Base-by-base conservation (phyloP, 345 rosid genomes). In the Heritiera littoralis region DNA sequence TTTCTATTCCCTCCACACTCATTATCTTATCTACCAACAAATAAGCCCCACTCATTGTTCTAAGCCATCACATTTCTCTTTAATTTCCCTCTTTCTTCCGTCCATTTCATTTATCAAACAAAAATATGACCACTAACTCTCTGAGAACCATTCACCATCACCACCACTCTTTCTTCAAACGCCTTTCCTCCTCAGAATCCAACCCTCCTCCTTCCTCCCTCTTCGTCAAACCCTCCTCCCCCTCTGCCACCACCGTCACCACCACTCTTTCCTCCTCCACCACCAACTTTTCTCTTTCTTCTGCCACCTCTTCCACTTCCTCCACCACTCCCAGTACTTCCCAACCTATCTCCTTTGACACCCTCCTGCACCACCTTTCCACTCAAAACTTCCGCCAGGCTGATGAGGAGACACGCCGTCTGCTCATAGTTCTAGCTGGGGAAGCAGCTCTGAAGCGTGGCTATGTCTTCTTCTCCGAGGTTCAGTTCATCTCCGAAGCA, bases 401-500 rank as follows among this genome's bases (percentile, higher is more conserved):
- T 0, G 99, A 96, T 64, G 99, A 96, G 28, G 98, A 92, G 68
- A 94, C 97, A 20, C 90, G 99, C 45, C 88, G 93, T 32, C 90
- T 95, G 23, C 90, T 95, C 87, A 90, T 93, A 23, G 87, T 84
- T 61, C 88, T 96, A 0, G 89, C 97, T 0, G 98, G 98, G 1
- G 98, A 96, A 80, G 78, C 94, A 0, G 92, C 99, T 2, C 80
- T 81, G 41, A 92, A 89, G 75, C 85, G 99, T 0, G 97, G 99
- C 12, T 96, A 96, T 55, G 97, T 96, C 15, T 96, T 91, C 97
- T 96, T 96, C 92, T 96, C 97, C 30, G 98, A 96, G 66, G 99
- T 94, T 12, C 85, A 90, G 64, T 90, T 91, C 80, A 96, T 96
- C 80, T 45, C 94, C 0, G 79, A 68, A 0, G 40, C 83, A 13